Conservation (phyloP, 768 basidiomycete genomes). For the Russula lepida region DNA sequence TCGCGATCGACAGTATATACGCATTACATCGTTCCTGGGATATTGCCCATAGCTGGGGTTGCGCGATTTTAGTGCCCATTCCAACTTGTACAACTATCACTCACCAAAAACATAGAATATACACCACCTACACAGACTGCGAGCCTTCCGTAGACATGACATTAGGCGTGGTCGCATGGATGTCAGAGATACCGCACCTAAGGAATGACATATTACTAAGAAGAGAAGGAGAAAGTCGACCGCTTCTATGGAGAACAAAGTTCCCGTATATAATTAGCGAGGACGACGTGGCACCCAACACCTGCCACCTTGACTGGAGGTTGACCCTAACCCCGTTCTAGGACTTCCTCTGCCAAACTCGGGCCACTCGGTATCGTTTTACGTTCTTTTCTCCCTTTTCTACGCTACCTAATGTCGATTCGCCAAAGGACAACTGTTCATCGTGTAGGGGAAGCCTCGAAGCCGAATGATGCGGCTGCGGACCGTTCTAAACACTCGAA, state of each 20-base stretch:
- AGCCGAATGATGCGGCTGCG: not conserved
- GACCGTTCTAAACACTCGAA: not conserved
- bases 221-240: not conserved
- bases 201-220: constrained; percentile 11
- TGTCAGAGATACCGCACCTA: not conserved
- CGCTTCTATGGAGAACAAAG: not conserved
- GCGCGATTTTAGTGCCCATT: not conserved
- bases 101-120: constrained; percentile 22
- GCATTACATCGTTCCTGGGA: constrained; percentile 85
- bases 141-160: not conserved
- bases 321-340: constrained; percentile 9
- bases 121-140: constrained; percentile 20
- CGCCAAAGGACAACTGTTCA: not conserved
- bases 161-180: not conserved
- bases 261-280: not conserved
- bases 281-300: constrained; percentile 1
- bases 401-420: not conserved
- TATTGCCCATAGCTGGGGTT: constrained; percentile 74
- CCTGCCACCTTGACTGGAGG: not conserved
- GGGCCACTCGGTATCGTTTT: not conserved
- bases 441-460: not conserved
- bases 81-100: not conserved
- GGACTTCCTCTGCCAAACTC: not conserved
- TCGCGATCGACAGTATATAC: not conserved
- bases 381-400: not conserved